Base-by-base conservation (phyloP, 192 early-diverging fungal species). In the Gigaspora rosea region DNA sequence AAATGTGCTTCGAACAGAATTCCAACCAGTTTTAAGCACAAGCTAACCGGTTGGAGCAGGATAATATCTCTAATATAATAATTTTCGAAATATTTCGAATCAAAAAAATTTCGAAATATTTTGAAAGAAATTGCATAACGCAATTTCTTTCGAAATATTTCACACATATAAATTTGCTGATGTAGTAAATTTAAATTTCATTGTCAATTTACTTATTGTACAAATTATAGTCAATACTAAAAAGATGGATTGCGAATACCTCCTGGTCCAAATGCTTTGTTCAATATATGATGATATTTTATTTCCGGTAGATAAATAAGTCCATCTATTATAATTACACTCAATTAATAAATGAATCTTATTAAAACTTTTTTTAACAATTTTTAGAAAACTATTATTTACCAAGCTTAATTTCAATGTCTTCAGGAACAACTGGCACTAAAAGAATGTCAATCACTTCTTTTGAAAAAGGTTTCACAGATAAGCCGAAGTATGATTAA, bases 211-310 rank as follows among this genome's bases (percentile, higher is more conserved):
- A 41, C 5, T 41, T 41, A 41, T 41, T 41, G 36, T 41, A 41
- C 5, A n/a, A 41, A 41, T 41, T 41, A 5, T 41, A 41, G 5
- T 41, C 2, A 41, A 41, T 41, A 5, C 36, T 41, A 41, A 5
- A 41, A 3, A 41, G 2, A 41, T 5, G 36, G 5, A 3, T 41
- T 5, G 36, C 36, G 15, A 75, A 62, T 81, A 78, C 91, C 93
- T 77, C 94, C 97, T 18, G 97, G 97, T 20, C 96, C 95, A 86
- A 99, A 98, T 8, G 96, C 94, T 59, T 87, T 89, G 85, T 97
- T 97, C 52, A 99, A 88, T 62, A 97, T 94, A 52, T 95, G 91
- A n/a, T 96, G 89, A 83, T 97, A 97, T 74, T 97, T 97, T 78
- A 99, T 99, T 84, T 98, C 97, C 51, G 96, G 96, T 18, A 98